Conservation (phyloP, 2,329 filamentous ascomycete species). For the Aspergillus tanneri region DNA sequence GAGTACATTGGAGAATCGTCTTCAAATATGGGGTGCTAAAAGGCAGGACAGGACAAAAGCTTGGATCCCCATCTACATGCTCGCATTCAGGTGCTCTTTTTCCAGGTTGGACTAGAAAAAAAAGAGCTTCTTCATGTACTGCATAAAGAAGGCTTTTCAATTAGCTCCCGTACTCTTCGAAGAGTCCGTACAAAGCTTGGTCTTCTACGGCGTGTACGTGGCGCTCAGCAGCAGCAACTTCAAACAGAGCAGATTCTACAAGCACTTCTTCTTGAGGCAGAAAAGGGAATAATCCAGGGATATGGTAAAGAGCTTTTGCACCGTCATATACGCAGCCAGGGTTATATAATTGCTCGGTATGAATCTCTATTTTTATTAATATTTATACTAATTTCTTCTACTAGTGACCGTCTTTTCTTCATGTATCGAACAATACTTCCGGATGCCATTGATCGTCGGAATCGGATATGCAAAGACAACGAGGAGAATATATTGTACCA, state of each 20-base stretch:
- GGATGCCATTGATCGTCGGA: slow-evolving; percentile 7
- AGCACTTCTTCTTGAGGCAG: too few species aligned
- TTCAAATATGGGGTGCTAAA: slow-evolving; percentile 14
- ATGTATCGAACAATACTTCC: slow-evolving; percentile 12
- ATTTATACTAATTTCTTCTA: neutral
- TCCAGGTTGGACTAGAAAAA: slow-evolving; percentile 12
- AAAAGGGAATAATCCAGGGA: slow-evolving; percentile 10
- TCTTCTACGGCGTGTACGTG: too few species aligned
- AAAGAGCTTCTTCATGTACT: slow-evolving; percentile 15
- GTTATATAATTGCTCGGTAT: too few species aligned
- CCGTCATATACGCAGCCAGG: slow-evolving; percentile 14
- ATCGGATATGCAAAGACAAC: slow-evolving; percentile 12
- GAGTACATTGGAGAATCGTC: slow-evolving; percentile 14
- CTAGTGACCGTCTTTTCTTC: slow-evolving; percentile 15
- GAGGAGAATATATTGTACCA: too few species aligned
- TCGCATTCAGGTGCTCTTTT: slow-evolving; percentile 10
- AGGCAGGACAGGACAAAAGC: slow-evolving; percentile 3
- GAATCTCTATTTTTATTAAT: slow-evolving; percentile 1
- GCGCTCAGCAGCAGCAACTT: too few species aligned
- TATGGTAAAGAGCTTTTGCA: slow-evolving; percentile 16
- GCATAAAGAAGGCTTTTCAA: slow-evolving; percentile 11
- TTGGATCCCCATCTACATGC: slow-evolving; percentile 7
- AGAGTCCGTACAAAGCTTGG: too few species aligned
- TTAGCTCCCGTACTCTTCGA: slow-evolving; percentile 9
- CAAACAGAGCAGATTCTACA: too few species aligned